A percentile compares a stretch with the other conserved stretches of the same genome.
Conservation (phyloP, 179 eudicot species). For the Spergularia azorica region DNA sequence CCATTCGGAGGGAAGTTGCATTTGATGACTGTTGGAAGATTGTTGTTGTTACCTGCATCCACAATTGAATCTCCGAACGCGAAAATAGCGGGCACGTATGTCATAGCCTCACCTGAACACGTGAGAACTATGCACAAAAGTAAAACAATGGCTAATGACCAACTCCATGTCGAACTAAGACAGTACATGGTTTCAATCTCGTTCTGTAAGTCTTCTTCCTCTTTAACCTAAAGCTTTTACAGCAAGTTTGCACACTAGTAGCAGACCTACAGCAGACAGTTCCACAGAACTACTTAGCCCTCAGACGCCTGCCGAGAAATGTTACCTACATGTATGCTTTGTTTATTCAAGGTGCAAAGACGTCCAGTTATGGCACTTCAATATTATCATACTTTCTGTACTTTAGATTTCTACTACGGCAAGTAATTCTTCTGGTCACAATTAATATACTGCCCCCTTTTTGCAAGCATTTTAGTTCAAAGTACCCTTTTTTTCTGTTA, state of each 20-base stretch:
- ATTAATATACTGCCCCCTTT: background rate
- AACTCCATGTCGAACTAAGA: background rate
- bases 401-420: constrained; percentile 8
- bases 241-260: background rate
- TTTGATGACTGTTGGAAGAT: constrained; percentile 19
- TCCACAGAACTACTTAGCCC: background rate
- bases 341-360: background rate
- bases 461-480: background rate
- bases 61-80: constrained; percentile 26
- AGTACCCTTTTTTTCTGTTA: background rate
- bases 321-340: background rate
- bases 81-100: constrained; percentile 22
- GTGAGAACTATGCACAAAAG: background rate
- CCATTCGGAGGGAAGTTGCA: constrained; percentile 31
- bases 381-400: constrained; percentile 9
- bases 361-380: background rate
- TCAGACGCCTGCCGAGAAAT: no score
- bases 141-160: background rate
- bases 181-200: background rate
- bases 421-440: background rate
- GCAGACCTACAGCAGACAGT: background rate
- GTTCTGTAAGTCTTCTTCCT: background rate
- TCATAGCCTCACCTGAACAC: background rate
- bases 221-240: background rate
- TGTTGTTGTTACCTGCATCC: constrained; percentile 27